These are phyloP conservation scores for Hsuehochloa calcarea DNA, from an alignment of 176 grass and related monocot genomes.

Conservation along the genomic window DNA sequence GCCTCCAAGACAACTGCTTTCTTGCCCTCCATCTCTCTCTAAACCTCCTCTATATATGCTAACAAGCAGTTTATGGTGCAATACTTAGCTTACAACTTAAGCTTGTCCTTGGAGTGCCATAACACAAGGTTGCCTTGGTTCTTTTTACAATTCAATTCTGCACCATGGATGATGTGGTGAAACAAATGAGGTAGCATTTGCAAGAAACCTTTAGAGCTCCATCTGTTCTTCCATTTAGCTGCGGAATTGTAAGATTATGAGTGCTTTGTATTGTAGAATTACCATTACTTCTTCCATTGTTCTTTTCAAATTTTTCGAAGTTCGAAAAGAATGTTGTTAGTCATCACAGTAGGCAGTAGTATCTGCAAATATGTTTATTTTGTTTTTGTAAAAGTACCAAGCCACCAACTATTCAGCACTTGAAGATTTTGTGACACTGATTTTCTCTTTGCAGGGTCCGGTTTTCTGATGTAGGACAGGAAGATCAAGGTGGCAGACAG, in stretches of 20 bases:
- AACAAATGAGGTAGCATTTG: constrained; percentile 17
- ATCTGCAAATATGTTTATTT: not conserved
- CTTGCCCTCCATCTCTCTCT: constrained; percentile 4
- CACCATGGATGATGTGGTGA: constrained; percentile 31
- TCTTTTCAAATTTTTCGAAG: not conserved
- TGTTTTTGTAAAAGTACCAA: not conserved
- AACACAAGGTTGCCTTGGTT: not conserved
- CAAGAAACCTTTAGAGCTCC: not conserved
- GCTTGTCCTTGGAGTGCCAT: not conserved
- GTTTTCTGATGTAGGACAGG: constrained; percentile 28
- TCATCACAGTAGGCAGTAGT: not conserved
- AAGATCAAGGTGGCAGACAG: not conserved
- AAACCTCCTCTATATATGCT: not conserved
- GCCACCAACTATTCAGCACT: not conserved
- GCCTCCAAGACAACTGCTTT: constrained; percentile 30
- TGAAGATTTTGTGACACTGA: not conserved
- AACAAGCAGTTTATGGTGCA: not conserved
- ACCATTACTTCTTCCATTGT: not conserved
- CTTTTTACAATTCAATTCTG: not conserved
- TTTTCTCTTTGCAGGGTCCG: constrained; percentile 23
- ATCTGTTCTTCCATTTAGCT: not conserved
- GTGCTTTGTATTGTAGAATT: not conserved
- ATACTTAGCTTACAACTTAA: constrained; percentile 31
- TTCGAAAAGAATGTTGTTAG: not conserved
- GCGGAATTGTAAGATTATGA: not conserved